Conservation (phyloP, 2,329 filamentous ascomycete species). For the Aspergillus tanneri region DNA sequence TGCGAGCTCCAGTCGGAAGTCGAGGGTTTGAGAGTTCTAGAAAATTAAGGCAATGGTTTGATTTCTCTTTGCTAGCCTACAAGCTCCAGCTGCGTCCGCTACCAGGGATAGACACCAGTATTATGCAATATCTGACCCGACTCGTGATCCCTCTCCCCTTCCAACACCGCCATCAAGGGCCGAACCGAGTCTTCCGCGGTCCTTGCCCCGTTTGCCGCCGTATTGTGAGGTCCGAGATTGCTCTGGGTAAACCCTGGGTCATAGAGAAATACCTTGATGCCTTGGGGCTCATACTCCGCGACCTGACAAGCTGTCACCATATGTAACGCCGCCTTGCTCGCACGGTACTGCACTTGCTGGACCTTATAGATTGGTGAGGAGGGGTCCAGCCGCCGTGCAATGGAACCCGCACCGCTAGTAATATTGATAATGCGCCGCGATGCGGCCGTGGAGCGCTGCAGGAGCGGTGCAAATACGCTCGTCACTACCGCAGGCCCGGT, state of each 20-base stretch:
- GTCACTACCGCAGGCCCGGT: slow-evolving; percentile 36
- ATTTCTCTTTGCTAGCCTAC: too few relatives aligned
- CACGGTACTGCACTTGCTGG: slow-evolving; percentile 39
- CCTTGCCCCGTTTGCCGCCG: slow-evolving; percentile 13
- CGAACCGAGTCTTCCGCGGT: slow-evolving; percentile 10
- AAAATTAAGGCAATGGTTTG: too few relatives aligned
- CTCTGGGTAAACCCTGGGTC: slow-evolving; percentile 15
- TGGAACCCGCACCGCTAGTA: slow-evolving; percentile 33
- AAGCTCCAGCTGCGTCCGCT: too few relatives aligned
- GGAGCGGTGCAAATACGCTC: slow-evolving; percentile 32
- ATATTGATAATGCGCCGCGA: slow-evolving; percentile 33
- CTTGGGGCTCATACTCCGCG: slow-evolving; percentile 12
- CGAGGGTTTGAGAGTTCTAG: too few relatives aligned
- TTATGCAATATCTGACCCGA: slow-evolving; percentile 12
- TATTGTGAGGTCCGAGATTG: slow-evolving; percentile 13
- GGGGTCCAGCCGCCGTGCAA: slow-evolving; percentile 27
- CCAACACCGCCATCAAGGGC: slow-evolving; percentile 16
- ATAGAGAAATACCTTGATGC: slow-evolving; percentile 12
- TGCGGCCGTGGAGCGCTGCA: slow-evolving; percentile 20
- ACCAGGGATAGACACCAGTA: slow-evolving; percentile 14
- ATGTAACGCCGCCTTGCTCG: slow-evolving; percentile 46
- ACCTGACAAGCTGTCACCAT: slow-evolving; percentile 30
- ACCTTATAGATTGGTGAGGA: slow-evolving; percentile 25
- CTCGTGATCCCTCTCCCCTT: slow-evolving; percentile 15
- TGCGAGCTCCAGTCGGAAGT: too few relatives aligned